Evolutionary conservation across 2,329 filamentous ascomycete genomes (phyloP).

Genomic region (Massarina eburnea): DNA sequence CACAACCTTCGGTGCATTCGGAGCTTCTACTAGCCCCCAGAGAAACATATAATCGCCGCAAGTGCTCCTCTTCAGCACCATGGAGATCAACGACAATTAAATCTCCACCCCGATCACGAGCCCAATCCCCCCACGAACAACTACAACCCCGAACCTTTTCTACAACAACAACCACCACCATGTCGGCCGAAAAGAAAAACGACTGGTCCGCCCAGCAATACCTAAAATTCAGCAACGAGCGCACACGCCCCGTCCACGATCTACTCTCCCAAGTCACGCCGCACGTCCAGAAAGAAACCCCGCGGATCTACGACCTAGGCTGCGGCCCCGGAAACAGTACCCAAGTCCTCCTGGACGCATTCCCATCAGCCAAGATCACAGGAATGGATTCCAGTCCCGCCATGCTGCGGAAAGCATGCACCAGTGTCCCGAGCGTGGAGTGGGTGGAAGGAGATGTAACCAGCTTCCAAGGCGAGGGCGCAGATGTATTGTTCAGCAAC

Average conservation of each 20-base stretch:
- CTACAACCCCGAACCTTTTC: not conserved
- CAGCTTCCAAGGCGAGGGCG: conserved; percentile 33
- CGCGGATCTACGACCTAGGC: conserved; percentile 59
- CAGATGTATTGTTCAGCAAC: conserved; percentile 56
- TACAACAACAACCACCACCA: conserved; percentile 1
- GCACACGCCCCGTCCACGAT: conserved; percentile 57
- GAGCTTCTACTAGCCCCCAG: not conserved
- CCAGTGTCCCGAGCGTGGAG: conserved; percentile 42
- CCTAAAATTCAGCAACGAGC: conserved; percentile 56
- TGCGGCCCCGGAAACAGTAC: conserved; percentile 65
- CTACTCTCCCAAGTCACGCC: conserved; percentile 54
- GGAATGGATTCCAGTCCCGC: conserved; percentile 59
- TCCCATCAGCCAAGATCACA: conserved; percentile 50
- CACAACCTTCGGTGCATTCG: not conserved
- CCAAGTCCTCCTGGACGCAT: conserved; percentile 49
- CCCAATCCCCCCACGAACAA: not conserved
- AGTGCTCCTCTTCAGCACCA: not conserved
- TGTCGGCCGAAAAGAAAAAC: conserved; percentile 12
- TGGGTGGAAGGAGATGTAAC: conserved; percentile 53
- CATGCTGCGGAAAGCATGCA: conserved; percentile 56
- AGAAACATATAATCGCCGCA: not conserved
- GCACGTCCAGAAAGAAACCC: conserved; percentile 27
- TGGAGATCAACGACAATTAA: not conserved
- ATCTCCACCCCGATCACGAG: not conserved
- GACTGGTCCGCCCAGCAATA: conserved; percentile 62